Evolutionary conservation across 495 filamentous ascomycete genomes (phyloP).

Genomic region (Cairneyella variabilis): DNA sequence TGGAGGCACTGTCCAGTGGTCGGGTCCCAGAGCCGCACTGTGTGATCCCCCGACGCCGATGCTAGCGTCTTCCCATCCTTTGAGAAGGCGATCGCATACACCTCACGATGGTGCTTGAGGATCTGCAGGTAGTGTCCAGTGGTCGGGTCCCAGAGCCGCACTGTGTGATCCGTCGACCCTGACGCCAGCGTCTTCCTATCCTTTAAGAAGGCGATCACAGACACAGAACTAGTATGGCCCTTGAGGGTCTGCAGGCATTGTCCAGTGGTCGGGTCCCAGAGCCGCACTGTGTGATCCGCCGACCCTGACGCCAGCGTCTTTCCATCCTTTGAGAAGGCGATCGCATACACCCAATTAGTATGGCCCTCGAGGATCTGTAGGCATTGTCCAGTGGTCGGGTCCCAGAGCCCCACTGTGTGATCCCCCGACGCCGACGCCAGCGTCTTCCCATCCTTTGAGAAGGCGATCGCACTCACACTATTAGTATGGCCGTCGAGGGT

Average conservation of each 20-base stretch:
- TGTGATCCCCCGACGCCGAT: too few relatives aligned
- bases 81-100: too few relatives aligned
- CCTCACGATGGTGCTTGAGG: too few relatives aligned
- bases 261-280: conserved; percentile 20
- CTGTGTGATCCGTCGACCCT: conserved; percentile 11
- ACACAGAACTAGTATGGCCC: neutral
- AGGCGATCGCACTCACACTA: too few relatives aligned
- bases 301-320: conserved; percentile 14
- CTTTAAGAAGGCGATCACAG: neutral
- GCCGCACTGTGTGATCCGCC: conserved; percentile 10
- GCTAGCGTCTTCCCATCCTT: too few relatives aligned
- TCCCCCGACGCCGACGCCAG: too few relatives aligned
- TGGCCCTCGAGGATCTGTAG: conserved; percentile 27
- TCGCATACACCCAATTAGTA: neutral
- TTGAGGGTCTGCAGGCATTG: conserved; percentile 18
- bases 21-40: too few relatives aligned
- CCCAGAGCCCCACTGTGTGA: too few relatives aligned
- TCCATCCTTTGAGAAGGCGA: conserved; percentile 24
- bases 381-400: too few relatives aligned
- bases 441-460: too few relatives aligned
- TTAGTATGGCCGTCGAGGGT: too few relatives aligned
- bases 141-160: conserved; percentile 19
- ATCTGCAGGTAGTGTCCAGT: conserved; percentile 22
- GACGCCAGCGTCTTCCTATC: conserved; percentile 10
- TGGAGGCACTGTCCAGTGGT: too few relatives aligned